A percentile compares a stretch with the other conserved stretches of the same genome.
phyloP scores from a whole-genome alignment of 192 early-diverging fungal species.

The Backusella macrospora region DNA sequence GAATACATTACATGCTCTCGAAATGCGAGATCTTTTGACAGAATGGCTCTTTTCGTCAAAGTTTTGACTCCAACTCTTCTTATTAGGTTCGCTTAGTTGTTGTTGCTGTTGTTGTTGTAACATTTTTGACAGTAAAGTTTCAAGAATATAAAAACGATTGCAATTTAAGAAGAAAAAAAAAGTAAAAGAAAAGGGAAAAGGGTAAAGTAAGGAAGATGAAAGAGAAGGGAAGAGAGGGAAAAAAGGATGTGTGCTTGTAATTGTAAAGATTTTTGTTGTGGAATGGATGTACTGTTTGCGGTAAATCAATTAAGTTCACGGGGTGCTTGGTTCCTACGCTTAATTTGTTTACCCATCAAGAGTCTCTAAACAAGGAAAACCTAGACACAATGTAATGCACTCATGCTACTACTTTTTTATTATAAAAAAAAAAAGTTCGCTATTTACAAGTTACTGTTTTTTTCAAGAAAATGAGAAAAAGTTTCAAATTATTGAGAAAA shows the following conservation, averaged over 20 bases:
- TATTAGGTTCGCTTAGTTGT: neutral
- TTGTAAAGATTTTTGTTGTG: neutral
- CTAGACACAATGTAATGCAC: neutral
- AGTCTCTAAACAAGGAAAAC: neutral
- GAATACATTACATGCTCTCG: conserved; percentile 29
- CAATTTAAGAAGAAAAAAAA: neutral
- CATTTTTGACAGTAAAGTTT: neutral
- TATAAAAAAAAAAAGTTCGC: neutral
- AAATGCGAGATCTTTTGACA: conserved; percentile 26
- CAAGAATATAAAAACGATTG: neutral
- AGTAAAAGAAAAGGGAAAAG: neutral
- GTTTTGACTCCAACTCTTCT: neutral
- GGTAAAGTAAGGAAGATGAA: neutral
- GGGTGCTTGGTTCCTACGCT: neutral
- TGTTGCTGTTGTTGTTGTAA: neutral
- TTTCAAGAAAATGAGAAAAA: too few relatives aligned
- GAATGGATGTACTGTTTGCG: neutral
- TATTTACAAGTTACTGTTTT: neutral
- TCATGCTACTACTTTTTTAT: neutral
- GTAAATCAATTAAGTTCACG: conserved; percentile 1
- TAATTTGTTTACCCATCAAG: neutral
- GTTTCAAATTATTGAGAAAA: too few relatives aligned
- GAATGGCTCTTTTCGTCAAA: neutral
- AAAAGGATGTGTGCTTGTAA: neutral
- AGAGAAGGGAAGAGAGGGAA: neutral